These are phyloP conservation scores for Ulmus americana DNA, from an alignment of 331 rosid species.

Conservation along the genomic window DNA sequence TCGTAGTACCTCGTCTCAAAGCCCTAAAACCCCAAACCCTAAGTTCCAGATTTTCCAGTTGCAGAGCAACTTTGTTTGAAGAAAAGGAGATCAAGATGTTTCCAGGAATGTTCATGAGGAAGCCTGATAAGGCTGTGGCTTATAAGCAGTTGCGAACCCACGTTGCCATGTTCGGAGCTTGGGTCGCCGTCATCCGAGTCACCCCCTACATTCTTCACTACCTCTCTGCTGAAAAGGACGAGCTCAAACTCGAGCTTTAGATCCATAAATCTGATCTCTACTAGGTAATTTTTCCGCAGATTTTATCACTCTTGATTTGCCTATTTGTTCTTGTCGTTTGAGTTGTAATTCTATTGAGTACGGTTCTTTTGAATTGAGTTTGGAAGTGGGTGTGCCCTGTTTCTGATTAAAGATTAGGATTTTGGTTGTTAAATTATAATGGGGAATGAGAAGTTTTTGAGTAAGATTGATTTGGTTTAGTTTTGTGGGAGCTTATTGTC, in stretches of 20 bases:
- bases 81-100: constrained; percentile 39
- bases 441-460: too few relatives aligned
- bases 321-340: not conserved
- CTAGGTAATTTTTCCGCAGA: constrained; percentile 15
- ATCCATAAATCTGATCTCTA: not conserved
- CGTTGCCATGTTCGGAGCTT: constrained; percentile 67
- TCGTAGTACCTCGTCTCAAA: not conserved
- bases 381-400: not conserved
- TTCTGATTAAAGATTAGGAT: not conserved
- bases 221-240: constrained; percentile 58
- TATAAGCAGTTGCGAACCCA: constrained; percentile 77
- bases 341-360: not conserved
- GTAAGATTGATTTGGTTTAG: too few relatives aligned
- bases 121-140: constrained; percentile 85
- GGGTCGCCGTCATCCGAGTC: constrained; percentile 76
- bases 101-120: constrained; percentile 92
- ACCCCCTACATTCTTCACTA: constrained; percentile 74
- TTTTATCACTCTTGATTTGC: not conserved
- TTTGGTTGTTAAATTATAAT: not conserved
- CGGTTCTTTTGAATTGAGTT: not conserved
- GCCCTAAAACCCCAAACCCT: constrained; percentile 10
- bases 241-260: constrained; percentile 71
- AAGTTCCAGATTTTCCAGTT: not conserved
- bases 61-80: too few relatives aligned
- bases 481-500: too few relatives aligned